Evolutionary conservation across 2,329 filamentous ascomycete species (phyloP).

Genomic region (Neopestalotiopsis rosae): DNA sequence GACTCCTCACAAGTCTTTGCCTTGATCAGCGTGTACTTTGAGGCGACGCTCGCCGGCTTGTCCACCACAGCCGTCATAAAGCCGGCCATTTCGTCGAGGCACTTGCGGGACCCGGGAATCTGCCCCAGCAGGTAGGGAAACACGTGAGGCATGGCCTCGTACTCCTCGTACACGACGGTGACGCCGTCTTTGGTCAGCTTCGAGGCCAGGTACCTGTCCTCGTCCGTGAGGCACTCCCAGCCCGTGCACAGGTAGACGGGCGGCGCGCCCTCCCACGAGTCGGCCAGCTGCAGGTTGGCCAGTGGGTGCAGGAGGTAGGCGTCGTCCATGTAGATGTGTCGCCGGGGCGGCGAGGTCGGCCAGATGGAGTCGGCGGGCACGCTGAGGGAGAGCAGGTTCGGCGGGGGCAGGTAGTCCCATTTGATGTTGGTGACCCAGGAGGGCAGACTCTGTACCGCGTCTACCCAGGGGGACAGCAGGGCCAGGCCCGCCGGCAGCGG

Average conservation of each 20-base stretch:
- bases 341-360: conserved; percentile 61
- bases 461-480: conserved; percentile 72
- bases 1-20: conserved; percentile 58
- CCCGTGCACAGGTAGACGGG: conserved; percentile 74
- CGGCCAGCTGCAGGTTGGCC: conserved; percentile 63
- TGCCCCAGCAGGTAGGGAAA: conserved; percentile 65
- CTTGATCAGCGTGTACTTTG: conserved; percentile 51
- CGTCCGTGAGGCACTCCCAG: conserved; percentile 74
- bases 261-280: conserved; percentile 65
- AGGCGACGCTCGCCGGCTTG: conserved; percentile 37
- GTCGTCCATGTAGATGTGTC: conserved; percentile 60
- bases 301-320: conserved; percentile 68
- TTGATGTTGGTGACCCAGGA: conserved; percentile 55
- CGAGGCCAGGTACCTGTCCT: conserved; percentile 65
- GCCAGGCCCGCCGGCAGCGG: conserved; percentile 72
- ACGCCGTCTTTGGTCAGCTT: conserved; percentile 63
- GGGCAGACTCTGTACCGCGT: conserved; percentile 68
- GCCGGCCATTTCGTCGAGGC: conserved; percentile 58
- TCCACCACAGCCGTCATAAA: conserved; percentile 57
- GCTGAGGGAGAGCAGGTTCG: conserved; percentile 35
- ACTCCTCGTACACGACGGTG: conserved; percentile 70
- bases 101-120: conserved; percentile 52
- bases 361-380: conserved; percentile 57
- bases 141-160: conserved; percentile 81
- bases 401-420: conserved; percentile 70